Evolutionary conservation across 768 basidiomycete species (phyloP).

Genomic region (Saitozyma sp.): DNA sequence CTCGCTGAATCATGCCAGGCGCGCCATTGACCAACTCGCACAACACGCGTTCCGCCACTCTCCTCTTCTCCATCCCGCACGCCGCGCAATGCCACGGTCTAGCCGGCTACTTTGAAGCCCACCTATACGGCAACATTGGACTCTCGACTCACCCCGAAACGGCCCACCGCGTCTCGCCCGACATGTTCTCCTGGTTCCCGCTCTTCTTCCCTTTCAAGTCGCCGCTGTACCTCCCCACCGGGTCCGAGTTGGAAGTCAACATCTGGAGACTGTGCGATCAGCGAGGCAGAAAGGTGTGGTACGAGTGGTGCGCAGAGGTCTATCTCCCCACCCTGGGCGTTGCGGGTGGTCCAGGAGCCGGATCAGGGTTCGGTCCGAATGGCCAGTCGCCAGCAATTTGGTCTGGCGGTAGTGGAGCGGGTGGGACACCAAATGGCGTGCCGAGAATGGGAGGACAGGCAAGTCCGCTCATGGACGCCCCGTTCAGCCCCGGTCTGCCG

Average conservation of each 20-base stretch:
- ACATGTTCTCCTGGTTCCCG: slow-evolving; percentile 99
- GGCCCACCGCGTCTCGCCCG: slow-evolving; percentile 80
- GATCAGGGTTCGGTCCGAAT: slow-evolving; percentile 14
- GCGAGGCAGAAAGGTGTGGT: slow-evolving; percentile 78
- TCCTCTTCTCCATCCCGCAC: slow-evolving; percentile 90
- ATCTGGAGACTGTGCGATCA: slow-evolving; percentile 91
- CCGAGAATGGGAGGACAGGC: slow-evolving; percentile 47
- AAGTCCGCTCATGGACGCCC: slow-evolving; percentile 72
- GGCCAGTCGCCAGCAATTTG: background rate
- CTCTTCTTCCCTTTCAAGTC: slow-evolving; percentile 94
- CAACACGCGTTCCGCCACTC: slow-evolving; percentile 81
- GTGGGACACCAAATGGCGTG: slow-evolving; percentile 11
- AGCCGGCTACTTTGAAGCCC: slow-evolving; percentile 95
- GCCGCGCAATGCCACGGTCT: slow-evolving; percentile 90
- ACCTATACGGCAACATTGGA: slow-evolving; percentile 83
- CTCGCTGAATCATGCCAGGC: slow-evolving; percentile 59
- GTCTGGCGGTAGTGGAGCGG: slow-evolving; percentile 15
- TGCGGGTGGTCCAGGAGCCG: background rate
- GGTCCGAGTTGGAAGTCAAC: slow-evolving; percentile 86
- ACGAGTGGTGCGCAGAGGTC: slow-evolving; percentile 96
- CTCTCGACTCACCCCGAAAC: slow-evolving; percentile 90
- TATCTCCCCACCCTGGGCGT: slow-evolving; percentile 66
- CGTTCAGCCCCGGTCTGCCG: slow-evolving; percentile 22
- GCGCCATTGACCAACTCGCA: slow-evolving; percentile 93
- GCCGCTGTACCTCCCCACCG: slow-evolving; percentile 86